Evolutionary conservation across 257 asterid species (phyloP).

Genomic region (Lantana camara): DNA sequence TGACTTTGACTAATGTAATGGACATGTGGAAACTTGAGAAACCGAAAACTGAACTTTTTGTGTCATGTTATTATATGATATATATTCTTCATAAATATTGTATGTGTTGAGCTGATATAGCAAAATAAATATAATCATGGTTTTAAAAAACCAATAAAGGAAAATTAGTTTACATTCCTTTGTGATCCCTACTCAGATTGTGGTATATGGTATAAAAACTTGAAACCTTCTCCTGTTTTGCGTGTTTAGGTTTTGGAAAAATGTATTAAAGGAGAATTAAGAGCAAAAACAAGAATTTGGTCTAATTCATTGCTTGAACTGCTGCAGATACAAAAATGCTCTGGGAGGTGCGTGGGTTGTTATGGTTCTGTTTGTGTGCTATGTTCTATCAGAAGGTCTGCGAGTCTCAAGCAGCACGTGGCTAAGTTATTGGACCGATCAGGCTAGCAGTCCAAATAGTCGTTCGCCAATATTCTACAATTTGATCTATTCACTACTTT

Average conservation of each 20-base stretch:
- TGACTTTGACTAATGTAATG: conserved; percentile 8
- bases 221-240: too few relatives aligned
- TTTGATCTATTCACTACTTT: conserved; percentile 61
- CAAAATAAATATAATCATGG: too few relatives aligned
- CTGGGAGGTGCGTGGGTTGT: conserved; percentile 93
- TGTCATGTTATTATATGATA: too few relatives aligned
- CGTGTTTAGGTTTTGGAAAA: too few relatives aligned
- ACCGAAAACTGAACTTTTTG: not conserved
- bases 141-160: too few relatives aligned
- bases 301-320: conserved; percentile 23
- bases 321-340: conserved; percentile 82
- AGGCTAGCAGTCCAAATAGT: conserved; percentile 36
- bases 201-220: too few relatives aligned
- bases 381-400: conserved; percentile 60
- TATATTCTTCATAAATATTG: too few relatives aligned
- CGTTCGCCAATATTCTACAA: conserved; percentile 71
- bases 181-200: too few relatives aligned
- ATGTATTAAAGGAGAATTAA: too few relatives aligned
- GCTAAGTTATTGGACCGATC: conserved; percentile 89
- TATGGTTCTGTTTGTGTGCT: conserved; percentile 63
- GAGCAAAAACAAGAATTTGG: too few relatives aligned
- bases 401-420: conserved; percentile 92
- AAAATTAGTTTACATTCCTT: too few relatives aligned
- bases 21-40: not conserved
- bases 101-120: too few relatives aligned